Conservation (phyloP, 768 basidiomycete species). For the Lactifluus subvellereus region DNA sequence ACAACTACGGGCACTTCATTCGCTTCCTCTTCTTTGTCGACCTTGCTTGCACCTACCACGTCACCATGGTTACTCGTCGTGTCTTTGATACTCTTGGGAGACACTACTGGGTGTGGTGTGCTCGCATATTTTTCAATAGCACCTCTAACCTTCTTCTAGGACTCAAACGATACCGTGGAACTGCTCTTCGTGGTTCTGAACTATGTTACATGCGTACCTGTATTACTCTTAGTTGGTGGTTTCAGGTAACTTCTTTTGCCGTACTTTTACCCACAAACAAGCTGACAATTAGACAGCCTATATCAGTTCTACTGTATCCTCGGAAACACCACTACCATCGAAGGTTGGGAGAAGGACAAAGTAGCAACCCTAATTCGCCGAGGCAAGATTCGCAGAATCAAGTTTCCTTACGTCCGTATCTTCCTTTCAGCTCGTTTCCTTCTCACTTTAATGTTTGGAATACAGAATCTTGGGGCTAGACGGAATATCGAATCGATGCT, state of each 20-base stretch:
- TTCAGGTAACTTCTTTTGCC: conserved; percentile 59
- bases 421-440: conserved; percentile 11
- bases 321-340: conserved; percentile 90
- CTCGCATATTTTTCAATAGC: conserved; percentile 18
- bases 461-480: conserved; percentile 72
- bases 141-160: conserved; percentile 38
- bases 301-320: conserved; percentile 80
- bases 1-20: conserved; percentile 83
- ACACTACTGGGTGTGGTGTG: conserved; percentile 45
- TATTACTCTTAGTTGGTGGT: conserved; percentile 77
- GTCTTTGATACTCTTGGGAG: conserved; percentile 43
- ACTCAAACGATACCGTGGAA: conserved; percentile 60
- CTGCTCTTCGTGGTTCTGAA: conserved; percentile 86
- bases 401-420: conserved; percentile 81
- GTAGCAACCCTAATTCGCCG: conserved; percentile 76
- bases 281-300: conserved; percentile 43
- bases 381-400: conserved; percentile 85
- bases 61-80: conserved; percentile 71
- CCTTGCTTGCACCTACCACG: conserved; percentile 81
- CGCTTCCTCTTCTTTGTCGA: conserved; percentile 93
- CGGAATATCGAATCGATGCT: conserved; percentile 74
- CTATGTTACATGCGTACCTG: conserved; percentile 78
- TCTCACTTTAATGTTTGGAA: conserved; percentile 14
- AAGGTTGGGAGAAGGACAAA: conserved; percentile 97
- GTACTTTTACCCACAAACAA: neutral